A percentile compares a stretch with the other conserved stretches of the same genome.
Conservation (phyloP, 768 basidiomycete genomes). For the Boletus rex-veris region DNA sequence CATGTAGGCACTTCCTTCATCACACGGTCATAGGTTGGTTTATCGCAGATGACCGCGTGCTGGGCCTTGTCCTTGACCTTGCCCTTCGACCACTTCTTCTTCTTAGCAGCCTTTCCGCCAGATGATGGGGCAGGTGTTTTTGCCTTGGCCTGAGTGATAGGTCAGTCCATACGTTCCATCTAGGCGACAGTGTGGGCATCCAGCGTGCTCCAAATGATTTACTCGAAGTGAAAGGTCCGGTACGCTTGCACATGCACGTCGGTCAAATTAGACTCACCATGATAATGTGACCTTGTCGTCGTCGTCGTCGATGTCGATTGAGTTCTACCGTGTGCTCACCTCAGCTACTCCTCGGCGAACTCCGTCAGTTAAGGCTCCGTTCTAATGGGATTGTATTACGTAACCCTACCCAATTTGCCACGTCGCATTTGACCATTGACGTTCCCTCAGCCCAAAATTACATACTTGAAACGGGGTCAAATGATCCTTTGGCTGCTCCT, state of each 20-base stretch:
- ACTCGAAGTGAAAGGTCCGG: not conserved
- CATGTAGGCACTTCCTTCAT: slow-evolving; percentile 98
- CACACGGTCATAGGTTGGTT: slow-evolving; percentile 89
- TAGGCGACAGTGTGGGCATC: slow-evolving; percentile 17
- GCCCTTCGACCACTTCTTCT: slow-evolving; percentile 99
- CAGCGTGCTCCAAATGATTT: slow-evolving; percentile 15
- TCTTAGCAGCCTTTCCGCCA: slow-evolving; percentile 90
- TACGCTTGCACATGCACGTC: not conserved
- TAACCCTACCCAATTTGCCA: slow-evolving; percentile 13
- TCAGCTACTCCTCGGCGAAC: slow-evolving; percentile 11
- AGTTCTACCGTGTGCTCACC: not conserved
- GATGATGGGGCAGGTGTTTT: slow-evolving; percentile 59
- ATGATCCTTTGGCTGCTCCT: slow-evolving; percentile 53
- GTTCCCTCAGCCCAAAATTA: not conserved
- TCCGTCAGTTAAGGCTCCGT: slow-evolving; percentile 24
- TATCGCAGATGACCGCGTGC: slow-evolving; percentile 94
- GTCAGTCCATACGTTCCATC: slow-evolving; percentile 21
- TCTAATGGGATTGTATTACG: slow-evolving; percentile 12
- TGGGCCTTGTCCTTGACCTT: slow-evolving; percentile 99
- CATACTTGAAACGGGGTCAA: not conserved
- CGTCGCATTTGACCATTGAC: not conserved
- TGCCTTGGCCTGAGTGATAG: slow-evolving; percentile 65
- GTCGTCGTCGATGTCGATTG: slow-evolving; percentile 26
- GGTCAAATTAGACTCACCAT: slow-evolving; percentile 28
- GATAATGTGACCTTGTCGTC: slow-evolving; percentile 22